Conservation (phyloP, 805 yeast genomes). For the Cyberlindnera amylophila region DNA sequence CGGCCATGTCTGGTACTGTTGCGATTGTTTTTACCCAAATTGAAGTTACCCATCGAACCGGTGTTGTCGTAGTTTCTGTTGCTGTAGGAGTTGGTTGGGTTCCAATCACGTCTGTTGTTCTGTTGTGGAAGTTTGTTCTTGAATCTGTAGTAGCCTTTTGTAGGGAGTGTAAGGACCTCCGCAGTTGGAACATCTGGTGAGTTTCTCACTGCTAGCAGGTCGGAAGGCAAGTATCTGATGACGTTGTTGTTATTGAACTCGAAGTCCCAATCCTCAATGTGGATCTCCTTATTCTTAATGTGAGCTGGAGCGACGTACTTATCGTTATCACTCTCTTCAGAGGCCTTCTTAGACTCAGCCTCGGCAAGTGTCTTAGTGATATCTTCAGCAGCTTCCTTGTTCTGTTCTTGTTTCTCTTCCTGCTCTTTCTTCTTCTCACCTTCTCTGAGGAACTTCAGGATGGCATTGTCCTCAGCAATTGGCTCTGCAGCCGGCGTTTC, state of each 20-base stretch:
- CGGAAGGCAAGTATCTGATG: conserved; percentile 23
- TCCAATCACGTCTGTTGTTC: conserved; percentile 13
- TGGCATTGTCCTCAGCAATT: conserved; percentile 20
- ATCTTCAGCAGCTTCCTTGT: not conserved
- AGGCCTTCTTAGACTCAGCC: conserved; percentile 6
- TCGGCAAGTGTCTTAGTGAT: not conserved
- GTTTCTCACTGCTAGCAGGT: conserved; percentile 16
- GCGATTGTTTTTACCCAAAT: conserved; percentile 16
- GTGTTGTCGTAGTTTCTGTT: conserved; percentile 19
- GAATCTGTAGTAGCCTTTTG: conserved; percentile 24
- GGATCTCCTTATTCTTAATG: conserved; percentile 12
- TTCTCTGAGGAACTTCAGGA: conserved; percentile 23
- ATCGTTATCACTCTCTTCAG: conserved; percentile 8
- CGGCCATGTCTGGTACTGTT: conserved; percentile 10
- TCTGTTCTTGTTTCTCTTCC: conserved; percentile 18
- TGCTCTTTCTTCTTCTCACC: conserved; percentile 25
- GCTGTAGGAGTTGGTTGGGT: conserved; percentile 5
- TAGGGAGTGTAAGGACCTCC: conserved; percentile 21
- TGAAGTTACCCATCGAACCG: conserved; percentile 30
- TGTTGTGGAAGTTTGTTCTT: conserved; percentile 12
- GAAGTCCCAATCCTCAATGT: conserved; percentile 23
- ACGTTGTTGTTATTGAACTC: conserved; percentile 9
- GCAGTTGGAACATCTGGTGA: conserved; percentile 14
- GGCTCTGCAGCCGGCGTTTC: not conserved
- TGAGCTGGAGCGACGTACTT: conserved; percentile 12